These are phyloP conservation scores for Rhodotorula sphaerocarpa DNA, from an alignment of 768 basidiomycete species.

Conservation along the genomic window DNA sequence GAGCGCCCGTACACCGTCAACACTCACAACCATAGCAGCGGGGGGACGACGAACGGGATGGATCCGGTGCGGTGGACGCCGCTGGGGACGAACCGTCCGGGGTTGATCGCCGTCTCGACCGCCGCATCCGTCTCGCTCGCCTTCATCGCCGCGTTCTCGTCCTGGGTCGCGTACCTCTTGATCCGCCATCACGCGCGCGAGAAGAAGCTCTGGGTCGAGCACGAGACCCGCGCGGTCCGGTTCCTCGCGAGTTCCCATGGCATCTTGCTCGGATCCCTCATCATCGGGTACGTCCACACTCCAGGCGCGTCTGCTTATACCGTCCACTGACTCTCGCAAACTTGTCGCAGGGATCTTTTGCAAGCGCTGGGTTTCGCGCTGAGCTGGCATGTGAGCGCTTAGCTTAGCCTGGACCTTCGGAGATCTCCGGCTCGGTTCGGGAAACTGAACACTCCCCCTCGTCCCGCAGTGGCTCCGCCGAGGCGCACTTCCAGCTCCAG, in stretches of 20 bases:
- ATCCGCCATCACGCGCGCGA: background rate
- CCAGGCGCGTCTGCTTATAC: background rate
- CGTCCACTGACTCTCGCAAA: no score
- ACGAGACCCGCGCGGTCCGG: constrained; percentile 13
- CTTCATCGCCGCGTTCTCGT: background rate
- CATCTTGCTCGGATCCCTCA: background rate
- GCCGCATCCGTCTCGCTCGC: constrained; percentile 3
- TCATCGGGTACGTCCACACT: background rate
- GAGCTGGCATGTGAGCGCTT: constrained; percentile 3
- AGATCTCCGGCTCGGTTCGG: background rate
- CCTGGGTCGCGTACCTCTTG: constrained; percentile 6
- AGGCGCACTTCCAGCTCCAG: background rate
- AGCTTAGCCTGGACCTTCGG: no score
- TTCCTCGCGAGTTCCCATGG: constrained; percentile 15
- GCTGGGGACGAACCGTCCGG: background rate
- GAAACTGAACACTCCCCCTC: background rate
- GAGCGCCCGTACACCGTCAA: no score
- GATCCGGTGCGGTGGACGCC: background rate
- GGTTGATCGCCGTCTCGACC: background rate
- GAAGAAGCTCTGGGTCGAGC: background rate
- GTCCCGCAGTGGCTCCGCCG: constrained; percentile 9
- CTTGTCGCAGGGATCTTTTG: constrained; percentile 4
- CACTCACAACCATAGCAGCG: no score
- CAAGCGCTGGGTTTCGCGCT: constrained; percentile 18
- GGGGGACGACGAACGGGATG: background rate